Base-by-base conservation (phyloP, 805 yeast genomes). In the Candida nemodendra region DNA sequence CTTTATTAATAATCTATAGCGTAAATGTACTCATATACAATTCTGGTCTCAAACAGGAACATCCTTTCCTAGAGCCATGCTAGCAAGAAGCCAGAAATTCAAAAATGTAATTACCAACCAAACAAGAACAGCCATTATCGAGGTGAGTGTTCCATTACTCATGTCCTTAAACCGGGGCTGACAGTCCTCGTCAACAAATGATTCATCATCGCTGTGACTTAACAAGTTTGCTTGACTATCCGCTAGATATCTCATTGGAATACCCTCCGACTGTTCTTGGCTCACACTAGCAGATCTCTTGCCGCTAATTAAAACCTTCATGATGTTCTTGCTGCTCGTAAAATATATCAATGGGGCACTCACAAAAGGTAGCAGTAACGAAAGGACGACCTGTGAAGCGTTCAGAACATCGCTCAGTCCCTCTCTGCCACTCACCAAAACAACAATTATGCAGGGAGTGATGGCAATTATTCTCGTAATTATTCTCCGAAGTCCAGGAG, bases 291-390 rank as follows among this genome's bases (percentile, higher is more conserved):
- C 36, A 6, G 16, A 27, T 13, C 40, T 36, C 15, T 31, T 30
- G 14, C 48, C 49, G 24, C 45, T 44, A 8, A 48, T 34, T 22
- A 54, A 51, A 15, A 62, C 65, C 24, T 50, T 48, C 69, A 64
- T 64, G 25, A 60, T 62, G 11, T 50, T 42, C 51, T 78, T 79
- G 35, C 75, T 75, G 44, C 86, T 78, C 0, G 96, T 88, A 59
- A 88, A 86, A 58, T 78, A 82, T 41, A 88, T 81, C 53, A 89
- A 68, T 16, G 97, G 97, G 0, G 95, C 95, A 27, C 89, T 79
- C 5, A 89, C 93, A 44, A 87, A 76, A 1, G 97, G 97, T 40
- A 89, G 68, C 36, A 90, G 76, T 47, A 90, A 59, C 3, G 93
- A 80, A 27, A 89, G 69, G 13, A 85, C 82, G 18, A 89, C 97